These are phyloP conservation scores for Fusarium caatingaense DNA, from an alignment of 2,329 filamentous ascomycete genomes.

Conservation along the genomic window DNA sequence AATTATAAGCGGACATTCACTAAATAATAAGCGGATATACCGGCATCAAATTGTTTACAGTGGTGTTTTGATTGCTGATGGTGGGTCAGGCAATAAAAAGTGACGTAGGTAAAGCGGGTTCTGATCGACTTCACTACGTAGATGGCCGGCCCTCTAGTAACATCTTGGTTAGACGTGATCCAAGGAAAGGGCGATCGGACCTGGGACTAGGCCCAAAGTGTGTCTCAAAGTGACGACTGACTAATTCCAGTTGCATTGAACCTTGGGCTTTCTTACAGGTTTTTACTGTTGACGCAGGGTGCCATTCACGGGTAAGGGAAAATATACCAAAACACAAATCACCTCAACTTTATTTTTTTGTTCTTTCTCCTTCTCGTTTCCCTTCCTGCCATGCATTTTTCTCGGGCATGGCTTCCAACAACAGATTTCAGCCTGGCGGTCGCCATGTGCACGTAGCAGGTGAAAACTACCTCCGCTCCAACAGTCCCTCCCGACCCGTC, in stretches of 20 bases:
- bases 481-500: slow-evolving; percentile 32
- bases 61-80: neutral
- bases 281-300: neutral
- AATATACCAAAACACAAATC: neutral
- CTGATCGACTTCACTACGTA: slow-evolving; percentile 16
- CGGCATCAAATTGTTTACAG: neutral
- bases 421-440: slow-evolving; percentile 39
- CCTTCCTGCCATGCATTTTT: slow-evolving; percentile 21
- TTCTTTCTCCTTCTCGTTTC: neutral
- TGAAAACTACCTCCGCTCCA: slow-evolving; percentile 11
- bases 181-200: slow-evolving; percentile 1
- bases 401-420: slow-evolving; percentile 40
- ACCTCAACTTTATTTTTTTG: neutral
- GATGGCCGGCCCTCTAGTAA: neutral
- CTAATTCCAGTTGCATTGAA: slow-evolving; percentile 25
- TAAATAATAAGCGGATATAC: neutral
- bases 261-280: neutral
- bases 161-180: neutral
- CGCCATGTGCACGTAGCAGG: slow-evolving; percentile 26
- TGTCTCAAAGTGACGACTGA: slow-evolving; percentile 23
- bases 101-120: slow-evolving; percentile 13
- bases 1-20: neutral
- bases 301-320: neutral
- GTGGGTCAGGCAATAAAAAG: slow-evolving; percentile 19
- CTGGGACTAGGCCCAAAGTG: slow-evolving; percentile 7